Evolutionary conservation across 768 basidiomycete genomes (phyloP).

Genomic region (Tephrocybe sp.): DNA sequence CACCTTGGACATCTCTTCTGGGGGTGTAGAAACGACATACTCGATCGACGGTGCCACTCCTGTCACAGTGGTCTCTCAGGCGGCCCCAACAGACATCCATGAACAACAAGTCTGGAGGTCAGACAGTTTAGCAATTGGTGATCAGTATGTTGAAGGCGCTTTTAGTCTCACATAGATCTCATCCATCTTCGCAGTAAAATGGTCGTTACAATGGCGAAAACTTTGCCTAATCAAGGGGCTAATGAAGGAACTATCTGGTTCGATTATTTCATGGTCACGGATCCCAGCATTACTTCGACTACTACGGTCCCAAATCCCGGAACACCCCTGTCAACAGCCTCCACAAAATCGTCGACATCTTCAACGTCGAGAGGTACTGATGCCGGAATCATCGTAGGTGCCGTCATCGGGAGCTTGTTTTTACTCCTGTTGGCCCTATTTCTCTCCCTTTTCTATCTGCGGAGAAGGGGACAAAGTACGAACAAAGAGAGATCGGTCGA

Average conservation of each 20-base stretch:
- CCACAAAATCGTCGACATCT: constrained; percentile 1
- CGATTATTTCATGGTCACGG: constrained; percentile 33
- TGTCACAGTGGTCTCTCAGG: constrained; percentile 21
- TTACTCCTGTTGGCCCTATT: constrained; percentile 15
- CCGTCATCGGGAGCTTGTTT: constrained; percentile 23
- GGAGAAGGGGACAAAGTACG: constrained; percentile 10
- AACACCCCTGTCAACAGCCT: neutral
- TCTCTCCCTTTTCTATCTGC: constrained; percentile 21
- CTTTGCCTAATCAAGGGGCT: constrained; percentile 21
- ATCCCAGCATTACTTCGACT: constrained; percentile 19
- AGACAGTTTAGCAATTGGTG: constrained; percentile 15
- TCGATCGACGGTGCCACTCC: constrained; percentile 28
- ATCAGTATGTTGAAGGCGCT: constrained; percentile 27
- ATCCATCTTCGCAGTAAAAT: constrained; percentile 22
- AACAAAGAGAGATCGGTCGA: neutral
- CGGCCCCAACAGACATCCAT: constrained; percentile 24
- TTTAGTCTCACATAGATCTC: neutral
- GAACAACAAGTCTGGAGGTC: constrained; percentile 36
- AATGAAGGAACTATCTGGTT: constrained; percentile 41
- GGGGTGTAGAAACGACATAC: constrained; percentile 33
- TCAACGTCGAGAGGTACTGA: neutral
- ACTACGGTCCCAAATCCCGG: neutral
- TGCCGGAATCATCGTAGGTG: constrained; percentile 29
- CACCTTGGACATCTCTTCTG: constrained; percentile 31
- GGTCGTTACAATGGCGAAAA: constrained; percentile 31